Conservation (phyloP, 371 early-diverging fungal species). For the Blakeslea trispora region DNA sequence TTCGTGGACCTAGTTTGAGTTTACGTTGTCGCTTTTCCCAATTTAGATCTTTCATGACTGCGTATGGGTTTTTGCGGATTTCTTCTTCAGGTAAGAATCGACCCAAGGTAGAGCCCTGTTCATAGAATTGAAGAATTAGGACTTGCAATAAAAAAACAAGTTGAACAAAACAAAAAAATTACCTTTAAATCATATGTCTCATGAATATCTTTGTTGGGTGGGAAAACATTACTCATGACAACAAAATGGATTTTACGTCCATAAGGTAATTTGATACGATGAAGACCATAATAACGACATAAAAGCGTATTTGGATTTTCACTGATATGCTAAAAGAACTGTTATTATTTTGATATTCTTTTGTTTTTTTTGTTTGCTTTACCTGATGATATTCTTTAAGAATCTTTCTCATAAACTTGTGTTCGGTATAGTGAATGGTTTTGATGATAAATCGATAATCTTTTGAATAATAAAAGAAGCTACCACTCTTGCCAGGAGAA, state of each 20-base stretch:
- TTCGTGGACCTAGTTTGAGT: constrained; percentile 81
- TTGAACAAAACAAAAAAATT: constrained; percentile 8
- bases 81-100: constrained; percentile 64
- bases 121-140: no score
- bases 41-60: constrained; percentile 93
- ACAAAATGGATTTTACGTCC: constrained; percentile 95
- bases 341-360: not conserved
- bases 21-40: constrained; percentile 74
- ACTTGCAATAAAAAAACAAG: no score
- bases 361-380: constrained; percentile 9
- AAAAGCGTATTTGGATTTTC: constrained; percentile 91
- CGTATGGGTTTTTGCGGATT: constrained; percentile 69
- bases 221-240: constrained; percentile 97
- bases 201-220: constrained; percentile 93
- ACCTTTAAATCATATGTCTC: constrained; percentile 91
- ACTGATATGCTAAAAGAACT: constrained; percentile 69
- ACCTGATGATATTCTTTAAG: constrained; percentile 83
- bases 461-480: constrained; percentile 94
- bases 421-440: constrained; percentile 92
- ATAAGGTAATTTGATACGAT: constrained; percentile 93
- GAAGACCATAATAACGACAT: constrained; percentile 93
- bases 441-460: constrained; percentile 99
- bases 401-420: constrained; percentile 85
- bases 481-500: constrained; percentile 93
- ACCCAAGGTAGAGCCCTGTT: constrained; percentile 39